Evolutionary conservation across 371 early-diverging fungal species (phyloP).

Genomic region (Syncephalastrum racemosum): DNA sequence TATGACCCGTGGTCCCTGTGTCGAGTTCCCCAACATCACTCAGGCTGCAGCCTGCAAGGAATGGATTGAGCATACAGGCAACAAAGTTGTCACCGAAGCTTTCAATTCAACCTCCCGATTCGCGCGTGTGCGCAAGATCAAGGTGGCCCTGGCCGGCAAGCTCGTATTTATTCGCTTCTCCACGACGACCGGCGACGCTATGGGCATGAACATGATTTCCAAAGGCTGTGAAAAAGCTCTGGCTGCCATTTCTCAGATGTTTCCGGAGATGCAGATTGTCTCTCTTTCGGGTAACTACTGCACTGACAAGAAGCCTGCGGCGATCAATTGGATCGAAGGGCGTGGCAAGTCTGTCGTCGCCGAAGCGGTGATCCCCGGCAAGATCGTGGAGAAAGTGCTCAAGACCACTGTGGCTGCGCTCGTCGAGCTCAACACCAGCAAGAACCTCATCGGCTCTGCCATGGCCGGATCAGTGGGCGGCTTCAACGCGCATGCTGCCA

Average conservation of each 20-base stretch:
- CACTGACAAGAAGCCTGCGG: conserved; percentile 97
- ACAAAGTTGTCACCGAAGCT: conserved; percentile 62
- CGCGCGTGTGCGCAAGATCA: conserved; percentile 79
- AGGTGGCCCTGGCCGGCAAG: conserved; percentile 85
- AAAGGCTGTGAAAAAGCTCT: conserved; percentile 89
- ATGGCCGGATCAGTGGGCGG: conserved; percentile 95
- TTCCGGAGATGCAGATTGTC: conserved; percentile 77
- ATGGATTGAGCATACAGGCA: conserved; percentile 79
- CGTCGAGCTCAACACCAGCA: conserved; percentile 79
- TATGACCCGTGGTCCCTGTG: conserved; percentile 93
- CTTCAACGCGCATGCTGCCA: conserved; percentile 96
- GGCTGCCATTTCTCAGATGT: conserved; percentile 57
- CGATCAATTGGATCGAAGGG: conserved; percentile 97
- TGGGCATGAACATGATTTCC: conserved; percentile 99
- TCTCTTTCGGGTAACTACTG: conserved; percentile 93
- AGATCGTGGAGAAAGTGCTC: conserved; percentile 77
- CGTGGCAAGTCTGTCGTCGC: conserved; percentile 94
- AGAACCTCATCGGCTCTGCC: conserved; percentile 94
- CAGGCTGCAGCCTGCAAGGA: conserved; percentile 71
- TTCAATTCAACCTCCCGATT: conserved; percentile 92
- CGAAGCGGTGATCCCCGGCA: conserved; percentile 82
- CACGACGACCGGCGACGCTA: conserved; percentile 95
- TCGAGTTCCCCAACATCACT: conserved; percentile 75
- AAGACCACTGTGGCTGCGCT: conserved; percentile 83
- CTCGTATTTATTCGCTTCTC: conserved; percentile 83